phyloP scores from a whole-genome alignment of 768 basidiomycete genomes.

The Tulasnella calospora region DNA sequence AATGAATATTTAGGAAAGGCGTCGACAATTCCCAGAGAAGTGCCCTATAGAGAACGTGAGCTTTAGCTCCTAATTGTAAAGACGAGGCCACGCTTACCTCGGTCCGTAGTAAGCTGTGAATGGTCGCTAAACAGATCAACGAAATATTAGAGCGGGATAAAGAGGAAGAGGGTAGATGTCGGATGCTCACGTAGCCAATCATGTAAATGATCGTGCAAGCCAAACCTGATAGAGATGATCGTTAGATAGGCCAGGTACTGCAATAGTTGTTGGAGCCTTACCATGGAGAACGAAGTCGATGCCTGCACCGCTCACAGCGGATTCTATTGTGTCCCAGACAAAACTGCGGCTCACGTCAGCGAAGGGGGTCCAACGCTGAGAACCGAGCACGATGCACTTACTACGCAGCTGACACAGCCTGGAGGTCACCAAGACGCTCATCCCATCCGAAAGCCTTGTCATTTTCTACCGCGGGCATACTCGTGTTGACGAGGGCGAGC shows the following conservation, averaged over 20 bases:
- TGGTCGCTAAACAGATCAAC: slow-evolving; percentile 41
- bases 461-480: slow-evolving; percentile 44
- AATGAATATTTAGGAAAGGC: slow-evolving; percentile 82
- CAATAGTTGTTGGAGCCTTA: slow-evolving; percentile 30
- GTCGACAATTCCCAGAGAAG: slow-evolving; percentile 42
- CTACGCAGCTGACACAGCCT: slow-evolving; percentile 54
- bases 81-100: slow-evolving; percentile 60
- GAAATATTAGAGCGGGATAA: slow-evolving; percentile 1
- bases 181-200: slow-evolving; percentile 60
- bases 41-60: slow-evolving; percentile 37
- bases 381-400: slow-evolving; percentile 47
- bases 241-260: background rate
- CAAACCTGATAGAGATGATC: slow-evolving; percentile 40
- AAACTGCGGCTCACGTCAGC: slow-evolving; percentile 44
- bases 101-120: slow-evolving; percentile 76
- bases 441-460: slow-evolving; percentile 79
- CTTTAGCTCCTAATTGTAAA: slow-evolving; percentile 2
- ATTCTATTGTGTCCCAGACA: slow-evolving; percentile 73
- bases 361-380: background rate
- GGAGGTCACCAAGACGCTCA: slow-evolving; percentile 49
- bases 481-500: slow-evolving; percentile 43
- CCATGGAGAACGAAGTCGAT: slow-evolving; percentile 77
- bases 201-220: slow-evolving; percentile 62
- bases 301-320: slow-evolving; percentile 61
- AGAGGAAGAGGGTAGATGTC: slow-evolving; percentile 20